phyloP scores from a whole-genome alignment of 2,329 filamentous ascomycete genomes.

The Cryphonectria japonica region DNA sequence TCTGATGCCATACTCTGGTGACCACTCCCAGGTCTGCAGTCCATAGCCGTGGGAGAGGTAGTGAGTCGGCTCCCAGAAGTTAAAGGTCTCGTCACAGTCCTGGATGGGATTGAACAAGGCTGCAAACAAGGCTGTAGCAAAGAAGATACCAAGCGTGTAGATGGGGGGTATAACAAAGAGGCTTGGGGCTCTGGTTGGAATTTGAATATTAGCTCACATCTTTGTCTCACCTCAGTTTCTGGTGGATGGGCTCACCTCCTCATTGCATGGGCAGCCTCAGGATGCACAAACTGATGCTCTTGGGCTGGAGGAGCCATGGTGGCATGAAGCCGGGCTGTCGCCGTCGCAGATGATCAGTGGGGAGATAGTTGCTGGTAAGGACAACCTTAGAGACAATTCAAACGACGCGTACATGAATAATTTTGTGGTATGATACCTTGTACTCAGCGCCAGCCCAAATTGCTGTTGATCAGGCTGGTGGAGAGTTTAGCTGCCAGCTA shows the following conservation, averaged over 20 bases:
- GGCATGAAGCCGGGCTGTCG: background rate
- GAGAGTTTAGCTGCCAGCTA: background rate
- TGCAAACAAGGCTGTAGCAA: slow-evolving; percentile 73
- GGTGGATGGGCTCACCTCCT: slow-evolving; percentile 49
- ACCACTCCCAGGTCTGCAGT: slow-evolving; percentile 98
- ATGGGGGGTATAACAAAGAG: slow-evolving; percentile 72
- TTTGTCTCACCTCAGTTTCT: background rate
- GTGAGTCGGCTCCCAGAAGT: slow-evolving; percentile 97
- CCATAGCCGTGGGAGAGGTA: slow-evolving; percentile 93
- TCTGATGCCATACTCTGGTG: slow-evolving; percentile 89
- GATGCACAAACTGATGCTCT: slow-evolving; percentile 50
- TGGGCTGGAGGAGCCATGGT: slow-evolving; percentile 29
- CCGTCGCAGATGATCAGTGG: background rate
- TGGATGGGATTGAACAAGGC: slow-evolving; percentile 89
- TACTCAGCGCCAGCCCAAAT: background rate
- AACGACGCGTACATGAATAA: background rate
- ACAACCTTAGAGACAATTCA: background rate
- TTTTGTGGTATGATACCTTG: background rate
- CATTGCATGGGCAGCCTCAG: slow-evolving; percentile 53
- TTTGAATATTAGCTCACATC: slow-evolving; percentile 12
- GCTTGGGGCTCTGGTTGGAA: slow-evolving; percentile 47
- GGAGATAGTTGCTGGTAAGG: background rate
- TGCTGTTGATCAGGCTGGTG: background rate
- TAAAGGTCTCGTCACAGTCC: slow-evolving; percentile 98
- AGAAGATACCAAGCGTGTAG: slow-evolving; percentile 78